Evolutionary conservation across 371 early-diverging fungal species (phyloP).

Genomic region (Syncephalis plumigaleata): DNA sequence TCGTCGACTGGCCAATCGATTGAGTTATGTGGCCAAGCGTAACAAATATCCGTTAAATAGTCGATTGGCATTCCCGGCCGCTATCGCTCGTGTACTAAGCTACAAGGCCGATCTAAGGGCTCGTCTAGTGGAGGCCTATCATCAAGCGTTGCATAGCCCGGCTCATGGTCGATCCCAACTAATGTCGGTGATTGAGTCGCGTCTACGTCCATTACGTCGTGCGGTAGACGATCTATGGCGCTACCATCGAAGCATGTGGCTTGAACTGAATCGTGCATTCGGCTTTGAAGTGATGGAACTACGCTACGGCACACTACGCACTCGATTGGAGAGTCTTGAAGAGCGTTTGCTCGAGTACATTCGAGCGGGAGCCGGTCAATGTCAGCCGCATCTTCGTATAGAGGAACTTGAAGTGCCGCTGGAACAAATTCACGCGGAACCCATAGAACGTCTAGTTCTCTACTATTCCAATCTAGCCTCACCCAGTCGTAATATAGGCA

Average conservation of each 20-base stretch:
- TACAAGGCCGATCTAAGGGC: slow-evolving; percentile 52
- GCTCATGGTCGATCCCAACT: neutral
- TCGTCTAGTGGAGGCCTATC: slow-evolving; percentile 40
- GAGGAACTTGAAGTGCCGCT: no score
- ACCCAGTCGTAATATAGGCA: no score
- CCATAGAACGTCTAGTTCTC: no score
- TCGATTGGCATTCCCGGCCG: slow-evolving; percentile 44
- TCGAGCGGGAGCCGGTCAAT: slow-evolving; percentile 7
- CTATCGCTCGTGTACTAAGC: slow-evolving; percentile 41
- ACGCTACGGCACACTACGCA: slow-evolving; percentile 60
- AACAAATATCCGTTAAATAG: slow-evolving; percentile 36
- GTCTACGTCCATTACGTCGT: slow-evolving; percentile 30
- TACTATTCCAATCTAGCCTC: no score
- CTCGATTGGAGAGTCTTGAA: slow-evolving; percentile 55
- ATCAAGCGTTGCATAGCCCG: slow-evolving; percentile 13
- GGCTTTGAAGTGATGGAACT: slow-evolving; percentile 72
- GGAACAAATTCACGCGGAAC: no score
- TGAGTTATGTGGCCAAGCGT: slow-evolving; percentile 19
- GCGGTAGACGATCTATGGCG: slow-evolving; percentile 55
- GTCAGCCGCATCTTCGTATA: no score
- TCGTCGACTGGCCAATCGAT: slow-evolving; percentile 20
- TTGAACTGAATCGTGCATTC: slow-evolving; percentile 59
- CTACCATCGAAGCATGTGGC: slow-evolving; percentile 63
- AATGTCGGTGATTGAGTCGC: slow-evolving; percentile 4
- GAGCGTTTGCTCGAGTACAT: slow-evolving; percentile 48